Percentiles rank a stretch among this genome's conserved stretches.
Evolutionary conservation across 306 rosid genomes (phyloP).

Genomic region (Prosopis cineraria): DNA sequence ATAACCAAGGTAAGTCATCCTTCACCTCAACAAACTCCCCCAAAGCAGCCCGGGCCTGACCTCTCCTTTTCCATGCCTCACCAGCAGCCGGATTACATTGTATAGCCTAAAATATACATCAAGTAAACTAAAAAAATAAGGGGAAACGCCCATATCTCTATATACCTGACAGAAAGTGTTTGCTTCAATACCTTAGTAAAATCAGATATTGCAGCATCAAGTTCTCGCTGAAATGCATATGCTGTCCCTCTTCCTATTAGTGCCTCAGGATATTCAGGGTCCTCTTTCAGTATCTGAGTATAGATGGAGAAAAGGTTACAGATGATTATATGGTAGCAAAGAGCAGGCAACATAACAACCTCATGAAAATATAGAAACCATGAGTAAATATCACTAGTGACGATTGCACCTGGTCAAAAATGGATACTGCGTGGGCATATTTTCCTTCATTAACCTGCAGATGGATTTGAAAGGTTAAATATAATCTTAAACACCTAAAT

Average conservation of each 20-base stretch:
- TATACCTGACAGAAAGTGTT: constrained; percentile 26
- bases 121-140: constrained; percentile 22
- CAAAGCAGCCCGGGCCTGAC: constrained; percentile 98
- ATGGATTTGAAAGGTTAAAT: constrained; percentile 26
- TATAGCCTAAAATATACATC: constrained; percentile 68
- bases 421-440: constrained; percentile 83
- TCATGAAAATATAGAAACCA: constrained; percentile 22
- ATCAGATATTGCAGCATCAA: constrained; percentile 86
- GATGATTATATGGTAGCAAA: constrained; percentile 19
- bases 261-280: constrained; percentile 92
- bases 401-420: constrained; percentile 79
- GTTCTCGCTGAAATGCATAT: constrained; percentile 87
- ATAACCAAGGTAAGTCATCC: constrained; percentile 34
- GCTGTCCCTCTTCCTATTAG: constrained; percentile 98
- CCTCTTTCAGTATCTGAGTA: constrained; percentile 87
- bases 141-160: constrained; percentile 22
- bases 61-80: constrained; percentile 99
- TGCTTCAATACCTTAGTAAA: constrained; percentile 76
- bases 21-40: constrained; percentile 88
- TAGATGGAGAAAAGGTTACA: constrained; percentile 20
- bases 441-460: constrained; percentile 96
- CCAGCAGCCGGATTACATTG: constrained; percentile 84
- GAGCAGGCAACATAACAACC: constrained; percentile 1
- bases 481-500: constrained; percentile 6
- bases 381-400: constrained; percentile 23